These are phyloP conservation scores for Polygonum aviculare DNA, from an alignment of 148 eudicot species.

Conservation along the genomic window DNA sequence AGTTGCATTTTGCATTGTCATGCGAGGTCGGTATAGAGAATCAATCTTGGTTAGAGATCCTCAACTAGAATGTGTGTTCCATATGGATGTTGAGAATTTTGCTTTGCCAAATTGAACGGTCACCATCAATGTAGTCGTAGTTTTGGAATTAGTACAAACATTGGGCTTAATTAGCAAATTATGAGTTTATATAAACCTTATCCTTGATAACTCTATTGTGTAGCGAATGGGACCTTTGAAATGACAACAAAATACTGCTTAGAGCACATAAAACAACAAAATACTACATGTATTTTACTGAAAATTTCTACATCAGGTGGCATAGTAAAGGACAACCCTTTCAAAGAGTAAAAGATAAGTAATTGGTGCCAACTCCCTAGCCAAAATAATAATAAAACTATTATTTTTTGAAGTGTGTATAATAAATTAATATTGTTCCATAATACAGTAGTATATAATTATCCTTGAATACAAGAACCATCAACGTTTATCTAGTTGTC, in stretches of 20 bases:
- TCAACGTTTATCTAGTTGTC: not conserved
- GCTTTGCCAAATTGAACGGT: not conserved
- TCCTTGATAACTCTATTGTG: not conserved
- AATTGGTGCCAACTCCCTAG: not conserved
- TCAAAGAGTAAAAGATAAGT: not conserved
- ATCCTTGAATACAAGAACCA: not conserved
- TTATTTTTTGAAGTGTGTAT: no score
- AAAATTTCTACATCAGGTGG: no score
- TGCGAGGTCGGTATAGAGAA: not conserved
- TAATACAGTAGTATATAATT: not conserved
- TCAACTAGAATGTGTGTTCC: no score
- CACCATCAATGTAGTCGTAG: not conserved
- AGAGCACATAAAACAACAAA: no score
- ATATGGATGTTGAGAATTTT: not conserved
- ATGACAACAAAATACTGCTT: no score
- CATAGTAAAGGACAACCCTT: no score
- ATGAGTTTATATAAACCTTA: not conserved
- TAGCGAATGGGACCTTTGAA: no score
- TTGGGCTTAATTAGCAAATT: not conserved
- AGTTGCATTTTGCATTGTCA: not conserved
- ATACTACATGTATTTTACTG: no score
- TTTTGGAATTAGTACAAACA: not conserved
- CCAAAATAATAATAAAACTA: not conserved
- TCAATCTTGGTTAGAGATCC: not conserved
- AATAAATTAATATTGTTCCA: not conserved